phyloP scores from a whole-genome alignment of 148 eudicot species.

The Vaccinium myrtillus region DNA sequence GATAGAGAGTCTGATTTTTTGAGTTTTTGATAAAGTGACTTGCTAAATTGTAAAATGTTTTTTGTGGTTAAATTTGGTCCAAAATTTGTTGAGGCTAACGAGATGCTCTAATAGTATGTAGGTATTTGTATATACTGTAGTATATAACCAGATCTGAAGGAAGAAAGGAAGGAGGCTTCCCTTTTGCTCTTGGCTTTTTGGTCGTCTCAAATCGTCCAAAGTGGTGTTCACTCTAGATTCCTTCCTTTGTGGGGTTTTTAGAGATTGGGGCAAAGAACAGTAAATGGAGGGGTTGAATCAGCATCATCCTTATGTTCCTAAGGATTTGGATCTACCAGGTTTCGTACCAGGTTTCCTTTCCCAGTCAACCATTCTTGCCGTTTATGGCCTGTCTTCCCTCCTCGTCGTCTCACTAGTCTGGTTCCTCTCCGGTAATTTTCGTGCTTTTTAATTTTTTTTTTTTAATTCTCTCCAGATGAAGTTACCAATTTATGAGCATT shows the following conservation, averaged over 20 bases:
- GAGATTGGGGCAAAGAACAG: not conserved
- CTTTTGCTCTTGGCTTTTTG: not conserved
- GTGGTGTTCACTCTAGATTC: not conserved
- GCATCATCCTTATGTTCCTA: conserved; percentile 67
- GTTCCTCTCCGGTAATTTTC: conserved; percentile 59
- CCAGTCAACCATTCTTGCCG: conserved; percentile 45
- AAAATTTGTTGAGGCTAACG: too few relatives aligned
- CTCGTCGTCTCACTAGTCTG: conserved; percentile 51
- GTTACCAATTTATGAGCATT: not conserved
- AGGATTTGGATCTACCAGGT: conserved; percentile 64
- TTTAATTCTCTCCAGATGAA: not conserved
- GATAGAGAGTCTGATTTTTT: too few relatives aligned
- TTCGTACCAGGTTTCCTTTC: conserved; percentile 57
- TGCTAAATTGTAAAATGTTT: too few relatives aligned
- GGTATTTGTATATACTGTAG: too few relatives aligned
- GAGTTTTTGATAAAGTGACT: too few relatives aligned
- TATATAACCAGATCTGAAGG: not conserved
- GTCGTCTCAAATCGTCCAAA: not conserved
- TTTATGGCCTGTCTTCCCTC: conserved; percentile 47
- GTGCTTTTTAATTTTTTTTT: too few relatives aligned
- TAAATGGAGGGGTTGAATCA: conserved; percentile 14
- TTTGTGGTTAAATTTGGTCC: too few relatives aligned
- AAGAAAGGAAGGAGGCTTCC: not conserved
- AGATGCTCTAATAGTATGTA: too few relatives aligned
- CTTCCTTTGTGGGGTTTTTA: not conserved